These are phyloP conservation scores for Triticum turgidum DNA, from an alignment of 176 grass and related monocot genomes.

Conservation along the genomic window DNA sequence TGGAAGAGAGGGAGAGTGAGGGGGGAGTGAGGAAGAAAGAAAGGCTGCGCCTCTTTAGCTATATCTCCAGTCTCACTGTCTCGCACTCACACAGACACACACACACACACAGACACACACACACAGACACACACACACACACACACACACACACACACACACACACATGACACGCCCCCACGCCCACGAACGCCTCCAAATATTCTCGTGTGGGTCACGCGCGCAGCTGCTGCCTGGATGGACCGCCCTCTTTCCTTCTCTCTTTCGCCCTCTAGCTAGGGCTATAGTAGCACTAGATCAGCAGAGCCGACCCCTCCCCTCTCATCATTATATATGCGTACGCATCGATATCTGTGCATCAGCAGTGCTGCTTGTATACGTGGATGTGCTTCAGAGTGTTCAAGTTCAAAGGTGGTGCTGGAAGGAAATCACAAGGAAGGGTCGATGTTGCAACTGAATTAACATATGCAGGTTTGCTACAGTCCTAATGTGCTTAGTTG, in stretches of 20 bases:
- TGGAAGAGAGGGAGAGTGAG: background rate
- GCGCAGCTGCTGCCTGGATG: slow-evolving; percentile 18
- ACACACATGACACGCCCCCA: slow-evolving; percentile 24
- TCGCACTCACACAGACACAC: slow-evolving; percentile 40
- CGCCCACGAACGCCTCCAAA: slow-evolving; percentile 46
- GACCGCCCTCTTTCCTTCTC: slow-evolving; percentile 22
- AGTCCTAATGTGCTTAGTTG: background rate
- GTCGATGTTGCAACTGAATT: background rate
- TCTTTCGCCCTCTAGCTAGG: slow-evolving; percentile 3
- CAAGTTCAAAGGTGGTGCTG: background rate
- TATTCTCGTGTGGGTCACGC: slow-evolving; percentile 53
- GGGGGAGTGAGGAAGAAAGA: background rate
- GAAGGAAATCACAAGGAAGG: slow-evolving; percentile 12
- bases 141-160: background rate
- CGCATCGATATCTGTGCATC: slow-evolving; percentile 48
- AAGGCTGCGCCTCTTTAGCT: slow-evolving; percentile 47
- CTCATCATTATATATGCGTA: slow-evolving; percentile 69
- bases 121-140: background rate
- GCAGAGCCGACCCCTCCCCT: slow-evolving; percentile 20
- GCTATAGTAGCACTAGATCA: background rate
- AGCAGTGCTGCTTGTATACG: slow-evolving; percentile 14
- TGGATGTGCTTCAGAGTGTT: slow-evolving; percentile 24
- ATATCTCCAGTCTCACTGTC: slow-evolving; percentile 65
- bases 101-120: background rate
- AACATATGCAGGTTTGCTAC: background rate